Base-by-base conservation (phyloP, 129 eudicot genomes). In the Dittrichia graveolens region DNA sequence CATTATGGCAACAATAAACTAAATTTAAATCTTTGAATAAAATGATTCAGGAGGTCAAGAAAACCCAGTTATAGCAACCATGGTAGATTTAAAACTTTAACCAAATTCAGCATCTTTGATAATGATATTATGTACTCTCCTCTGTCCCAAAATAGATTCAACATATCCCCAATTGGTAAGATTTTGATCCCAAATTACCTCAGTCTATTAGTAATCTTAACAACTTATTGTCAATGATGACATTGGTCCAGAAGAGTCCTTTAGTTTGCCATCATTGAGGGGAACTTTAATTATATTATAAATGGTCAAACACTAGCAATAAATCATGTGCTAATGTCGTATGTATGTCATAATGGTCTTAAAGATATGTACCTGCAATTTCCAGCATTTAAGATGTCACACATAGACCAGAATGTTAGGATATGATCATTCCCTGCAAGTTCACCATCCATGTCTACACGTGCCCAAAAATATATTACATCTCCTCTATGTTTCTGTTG, bases 351-450 rank as follows among this genome's bases (percentile, higher is more conserved):
- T 50, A 53, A 72, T 53, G 40, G 11, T 0, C 61, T n/a, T 64
- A 65, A 10, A 42, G 16, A 54, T 53, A 19, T 3, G 56, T 49
- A 91, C 99, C 99, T 81, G 91, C 99, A 94, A 61, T 89, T 83
- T 77, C 97, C 99, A 7, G 89, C 96, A 83, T 94, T 94, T 70
- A 90, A 76, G 80, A 88, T 79, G 68, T 94, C 99, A 81, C 99
- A 94, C 75, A 87, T 81, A 63, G 99, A 90, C 99, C 99, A 94
- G 78, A 94, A 94, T 9, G 91, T 80, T 47, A 83, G 81, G 65
- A 42, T 74, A 76, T 82, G 81, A n/a, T 75, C 83, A 65, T 77
- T 84, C 78, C 80, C 84, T 12, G 77, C 61, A 81, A 72, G 77
- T 10, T 87, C 96, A 12, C 80, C 83, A 70, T 88, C 89, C 71